Base-by-base conservation (phyloP, 371 early-diverging fungal species). In the Circinella minor region DNA sequence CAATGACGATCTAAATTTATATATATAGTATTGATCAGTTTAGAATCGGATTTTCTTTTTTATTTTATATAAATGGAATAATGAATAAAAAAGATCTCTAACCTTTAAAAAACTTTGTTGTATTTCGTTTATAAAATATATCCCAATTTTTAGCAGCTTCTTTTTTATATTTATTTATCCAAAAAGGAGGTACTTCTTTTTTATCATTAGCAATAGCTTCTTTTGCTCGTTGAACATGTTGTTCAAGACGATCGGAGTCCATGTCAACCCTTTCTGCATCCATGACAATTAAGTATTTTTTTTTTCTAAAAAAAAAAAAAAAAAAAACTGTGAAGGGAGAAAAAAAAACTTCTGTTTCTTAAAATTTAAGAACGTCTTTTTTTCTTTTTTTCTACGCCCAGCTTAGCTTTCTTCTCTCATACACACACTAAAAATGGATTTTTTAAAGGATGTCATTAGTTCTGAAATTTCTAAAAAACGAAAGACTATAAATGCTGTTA, bases 91-190 rank as follows among this genome's bases (percentile, higher is more conserved):
- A n/a, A 1, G 43, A 43, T 43, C 43, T 0, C 43, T 9, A 74
- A 77, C 82, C 85, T 93, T 84, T 96, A 90, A 98, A 84, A 94
- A 98, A 73, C 65, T 96, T 96, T 48, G 93, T 94, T 10, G 93
- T 91, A 69, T 98, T 96, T 69, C 95, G 91, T 75, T 95, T 92
- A 73, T 96, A 97, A 79, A 97, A 96, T 20, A 88, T 76, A 80
- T 95, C 92, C 95, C 95, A 95, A 76, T 94, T 94, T 72, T 81
- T 91, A 38, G 90, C 82, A 34, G 95, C 94, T 69, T 95, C 95
- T 49, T 86, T 89, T 65, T 87, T 92, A 82, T 95, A 95, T 71
- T 95, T 95, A 49, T 87, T 85, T 48, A 86, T 83, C 94, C 94
- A 95, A 67, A 94, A 95, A 46, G 82, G 75, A 37, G 93, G 89